Evolutionary conservation across 495 filamentous ascomycete species (phyloP), one percentile per base, ranked within the genome.

Genomic region (Lasiosphaeria ovina): DNA sequence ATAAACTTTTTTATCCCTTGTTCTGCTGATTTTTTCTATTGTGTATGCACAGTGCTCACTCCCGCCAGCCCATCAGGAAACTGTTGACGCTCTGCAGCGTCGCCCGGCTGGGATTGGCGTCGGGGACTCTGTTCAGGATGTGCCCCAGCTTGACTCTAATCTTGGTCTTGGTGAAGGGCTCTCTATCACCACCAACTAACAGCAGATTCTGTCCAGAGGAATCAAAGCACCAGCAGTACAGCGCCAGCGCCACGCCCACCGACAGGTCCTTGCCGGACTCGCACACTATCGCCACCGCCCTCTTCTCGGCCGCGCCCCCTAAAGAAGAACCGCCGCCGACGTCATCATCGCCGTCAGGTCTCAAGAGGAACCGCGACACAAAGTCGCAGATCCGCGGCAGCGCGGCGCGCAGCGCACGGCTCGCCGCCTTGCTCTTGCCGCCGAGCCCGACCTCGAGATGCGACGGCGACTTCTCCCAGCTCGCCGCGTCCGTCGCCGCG

Each of bases 81-180:
- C 88, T 87, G 74, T 97, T 96, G 44, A 97, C 86, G 57, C 87
- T 88, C 70, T 96, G 90, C 53, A 98, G 73, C 1, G 91, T 96
- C 35, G 87, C 80, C 45, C 93, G 79, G 61, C 85, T 88, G 0
- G 92, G 92, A 68, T 94, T 95, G 14, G 86, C 86, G 61, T 87
- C 86, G 24, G 89, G 86, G 63, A 86, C 81, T 0, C 86, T 84
- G 14, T 82, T 86, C 60, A 90, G 87, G 55, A 97, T 89, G 79
- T 87, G 89, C 7, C 89, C 87, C 14, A 97, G 78, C 55, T 87
- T 81, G 54, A 87, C 83, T 55, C 88, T 83, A 66, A 97, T 90
- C 51, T 87, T 79, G n/a, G 77, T 77, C 72, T 98, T 97, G 71
- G 83, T 83, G 48, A 91, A 81, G 4, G 71, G 59, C 42, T 72